Evolutionary conservation across 2,329 filamentous ascomycete species (phyloP).

Genomic region (Fusarium vanettenii): DNA sequence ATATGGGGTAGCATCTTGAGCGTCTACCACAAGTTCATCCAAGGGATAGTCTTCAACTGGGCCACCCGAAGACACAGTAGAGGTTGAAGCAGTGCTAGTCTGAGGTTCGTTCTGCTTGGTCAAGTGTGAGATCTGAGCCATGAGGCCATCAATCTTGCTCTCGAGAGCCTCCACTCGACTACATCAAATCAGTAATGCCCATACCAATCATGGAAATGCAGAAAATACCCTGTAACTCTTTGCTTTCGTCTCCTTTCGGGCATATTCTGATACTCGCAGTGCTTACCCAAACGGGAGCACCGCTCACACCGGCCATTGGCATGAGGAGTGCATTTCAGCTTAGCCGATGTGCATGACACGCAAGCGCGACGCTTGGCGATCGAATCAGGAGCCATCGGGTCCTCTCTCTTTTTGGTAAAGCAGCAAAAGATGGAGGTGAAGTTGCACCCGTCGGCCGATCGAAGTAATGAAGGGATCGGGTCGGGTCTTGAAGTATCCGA

Average conservation of each 20-base stretch:
- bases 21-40: not conserved
- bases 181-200: not conserved
- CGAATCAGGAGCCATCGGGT: not conserved
- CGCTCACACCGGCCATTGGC: not conserved
- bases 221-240: not conserved
- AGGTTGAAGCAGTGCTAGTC: not conserved
- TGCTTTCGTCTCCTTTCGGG: slow-evolving; percentile 1
- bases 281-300: not conserved
- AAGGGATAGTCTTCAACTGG: not conserved
- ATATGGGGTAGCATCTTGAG: not conserved
- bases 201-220: too few relatives aligned
- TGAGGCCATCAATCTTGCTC: not conserved
- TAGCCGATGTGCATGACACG: not conserved
- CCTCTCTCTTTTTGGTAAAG: not conserved
- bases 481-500: not conserved
- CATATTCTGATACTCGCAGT: not conserved
- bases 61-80: not conserved
- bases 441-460: not conserved
- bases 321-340: not conserved
- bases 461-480: not conserved
- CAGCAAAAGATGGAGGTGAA: not conserved
- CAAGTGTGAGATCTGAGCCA: not conserved
- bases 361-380: slow-evolving; percentile 1
- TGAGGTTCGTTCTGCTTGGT: not conserved
- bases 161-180: slow-evolving; percentile 2